Evolutionary conservation across 2,329 filamentous ascomycete genomes (phyloP).

Genomic region (Pestalotiopsis sp.): DNA sequence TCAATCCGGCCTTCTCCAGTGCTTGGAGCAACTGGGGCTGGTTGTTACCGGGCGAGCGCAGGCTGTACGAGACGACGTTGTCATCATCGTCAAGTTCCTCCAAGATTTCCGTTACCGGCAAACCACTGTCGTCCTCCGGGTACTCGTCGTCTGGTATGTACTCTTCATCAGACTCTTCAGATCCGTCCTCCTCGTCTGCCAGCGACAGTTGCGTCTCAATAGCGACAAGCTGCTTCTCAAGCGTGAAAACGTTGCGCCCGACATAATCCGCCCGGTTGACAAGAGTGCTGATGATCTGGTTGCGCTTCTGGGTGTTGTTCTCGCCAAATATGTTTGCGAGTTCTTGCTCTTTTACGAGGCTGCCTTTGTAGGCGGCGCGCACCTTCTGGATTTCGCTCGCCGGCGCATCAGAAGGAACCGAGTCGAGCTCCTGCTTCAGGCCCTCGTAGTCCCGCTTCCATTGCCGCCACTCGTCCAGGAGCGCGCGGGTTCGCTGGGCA

Average conservation of each 20-base stretch:
- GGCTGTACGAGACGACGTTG: slow-evolving; percentile 71
- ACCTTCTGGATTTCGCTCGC: slow-evolving; percentile 58
- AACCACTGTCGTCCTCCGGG: slow-evolving; percentile 62
- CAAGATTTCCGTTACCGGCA: slow-evolving; percentile 85
- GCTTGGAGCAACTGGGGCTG: slow-evolving; percentile 70
- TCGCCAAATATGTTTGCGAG: slow-evolving; percentile 51
- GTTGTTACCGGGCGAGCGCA: slow-evolving; percentile 67
- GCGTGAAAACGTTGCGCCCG: slow-evolving; percentile 71
- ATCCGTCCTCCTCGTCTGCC: slow-evolving; percentile 24
- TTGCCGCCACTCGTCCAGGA: slow-evolving; percentile 83
- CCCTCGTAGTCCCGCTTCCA: slow-evolving; percentile 92
- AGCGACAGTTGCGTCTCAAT: slow-evolving; percentile 71
- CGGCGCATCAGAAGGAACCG: slow-evolving; percentile 47
- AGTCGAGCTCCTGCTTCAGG: slow-evolving; percentile 77
- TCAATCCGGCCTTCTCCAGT: slow-evolving; percentile 74
- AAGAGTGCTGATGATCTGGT: slow-evolving; percentile 68
- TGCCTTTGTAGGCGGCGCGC: slow-evolving; percentile 59
- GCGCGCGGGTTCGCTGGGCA: slow-evolving; percentile 70
- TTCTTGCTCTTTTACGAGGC: slow-evolving; percentile 62
- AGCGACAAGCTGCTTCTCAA: slow-evolving; percentile 56
- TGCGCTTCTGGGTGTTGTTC: slow-evolving; percentile 47
- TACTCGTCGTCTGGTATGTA: neutral
- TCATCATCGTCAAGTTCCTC: slow-evolving; percentile 91
- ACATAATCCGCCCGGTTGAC: slow-evolving; percentile 86
- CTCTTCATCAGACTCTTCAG: neutral